phyloP scores from a whole-genome alignment of 768 basidiomycete genomes.

The Chalciporus pseudorubinellus region DNA sequence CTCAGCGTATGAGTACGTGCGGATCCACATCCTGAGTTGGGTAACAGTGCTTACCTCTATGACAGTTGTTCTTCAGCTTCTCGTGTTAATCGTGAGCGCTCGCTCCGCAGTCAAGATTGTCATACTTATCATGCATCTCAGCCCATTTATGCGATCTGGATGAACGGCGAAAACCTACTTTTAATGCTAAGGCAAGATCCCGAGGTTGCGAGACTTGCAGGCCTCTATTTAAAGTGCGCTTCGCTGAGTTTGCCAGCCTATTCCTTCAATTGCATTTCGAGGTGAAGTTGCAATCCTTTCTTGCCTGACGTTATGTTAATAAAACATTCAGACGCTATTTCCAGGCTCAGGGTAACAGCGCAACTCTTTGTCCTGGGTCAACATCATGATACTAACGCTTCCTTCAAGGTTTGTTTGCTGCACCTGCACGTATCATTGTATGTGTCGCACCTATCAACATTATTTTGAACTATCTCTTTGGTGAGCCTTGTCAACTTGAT shows the following conservation, averaged over 20 bases:
- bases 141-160: slow-evolving; percentile 71
- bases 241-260: slow-evolving; percentile 78
- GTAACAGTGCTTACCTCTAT: not conserved
- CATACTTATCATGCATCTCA: slow-evolving; percentile 11
- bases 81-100: slow-evolving; percentile 52
- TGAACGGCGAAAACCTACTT: slow-evolving; percentile 76
- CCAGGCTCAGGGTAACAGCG: slow-evolving; percentile 63
- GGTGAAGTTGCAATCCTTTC: slow-evolving; percentile 24
- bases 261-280: slow-evolving; percentile 51
- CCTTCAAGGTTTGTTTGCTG: slow-evolving; percentile 62
- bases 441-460: slow-evolving; percentile 82
- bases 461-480: slow-evolving; percentile 78
- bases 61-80: slow-evolving; percentile 17
- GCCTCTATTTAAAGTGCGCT: slow-evolving; percentile 71
- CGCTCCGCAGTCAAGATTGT: not conserved
- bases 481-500: slow-evolving; percentile 32
- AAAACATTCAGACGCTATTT: slow-evolving; percentile 37
- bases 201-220: slow-evolving; percentile 74
- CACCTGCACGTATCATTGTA: slow-evolving; percentile 78
- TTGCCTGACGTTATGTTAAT: not conserved
- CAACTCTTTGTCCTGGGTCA: not conserved
- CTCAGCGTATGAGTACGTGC: no score
- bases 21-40: no score
- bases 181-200: slow-evolving; percentile 73
- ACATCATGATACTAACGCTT: not conserved